Evolutionary conservation across 495 filamentous ascomycete genomes (phyloP).

Genomic region (Penicillium cosmopolitanum): DNA sequence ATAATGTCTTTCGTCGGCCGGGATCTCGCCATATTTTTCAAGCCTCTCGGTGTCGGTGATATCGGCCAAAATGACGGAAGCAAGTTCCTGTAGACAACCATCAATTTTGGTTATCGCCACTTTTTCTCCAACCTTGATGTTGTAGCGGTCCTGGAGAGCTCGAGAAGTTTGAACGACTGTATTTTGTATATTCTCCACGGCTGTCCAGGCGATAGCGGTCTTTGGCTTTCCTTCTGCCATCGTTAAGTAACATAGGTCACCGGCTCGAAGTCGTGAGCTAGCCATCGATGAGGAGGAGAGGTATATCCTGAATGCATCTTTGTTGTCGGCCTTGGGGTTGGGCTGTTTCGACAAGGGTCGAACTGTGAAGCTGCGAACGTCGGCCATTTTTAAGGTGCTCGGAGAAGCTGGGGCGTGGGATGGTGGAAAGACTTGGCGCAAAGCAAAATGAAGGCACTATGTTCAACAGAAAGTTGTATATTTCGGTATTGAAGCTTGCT

Average conservation of each 20-base stretch:
- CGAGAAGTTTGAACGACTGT: conserved; percentile 68
- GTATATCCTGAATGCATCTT: conserved; percentile 67
- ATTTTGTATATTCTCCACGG: conserved; percentile 64
- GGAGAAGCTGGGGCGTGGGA: neutral
- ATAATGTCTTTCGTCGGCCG: conserved; percentile 51
- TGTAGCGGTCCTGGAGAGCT: conserved; percentile 65
- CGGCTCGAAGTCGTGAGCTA: conserved; percentile 60
- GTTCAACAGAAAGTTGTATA: neutral
- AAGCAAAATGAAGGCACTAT: too few relatives aligned
- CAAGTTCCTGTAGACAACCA: conserved; percentile 41
- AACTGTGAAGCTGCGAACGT: conserved; percentile 52
- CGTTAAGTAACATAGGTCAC: conserved; percentile 59
- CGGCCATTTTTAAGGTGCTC: conserved; percentile 35
- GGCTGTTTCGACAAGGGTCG: conserved; percentile 57
- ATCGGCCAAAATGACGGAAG: conserved; percentile 54
- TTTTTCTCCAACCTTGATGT: conserved; percentile 65
- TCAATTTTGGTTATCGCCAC: conserved; percentile 55
- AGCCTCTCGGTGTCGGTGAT: conserved; percentile 45
- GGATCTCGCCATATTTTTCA: conserved; percentile 34
- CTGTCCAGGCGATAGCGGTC: conserved; percentile 68
- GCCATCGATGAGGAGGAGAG: conserved; percentile 67
- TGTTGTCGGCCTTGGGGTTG: conserved; percentile 52
- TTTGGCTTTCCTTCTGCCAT: conserved; percentile 44
- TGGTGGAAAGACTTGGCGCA: too few relatives aligned
- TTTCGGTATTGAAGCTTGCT: neutral